Evolutionary conservation across 768 basidiomycete genomes (phyloP), one percentile per base, ranked within the genome.

Genomic region (Kwoniella bestiolae): DNA sequence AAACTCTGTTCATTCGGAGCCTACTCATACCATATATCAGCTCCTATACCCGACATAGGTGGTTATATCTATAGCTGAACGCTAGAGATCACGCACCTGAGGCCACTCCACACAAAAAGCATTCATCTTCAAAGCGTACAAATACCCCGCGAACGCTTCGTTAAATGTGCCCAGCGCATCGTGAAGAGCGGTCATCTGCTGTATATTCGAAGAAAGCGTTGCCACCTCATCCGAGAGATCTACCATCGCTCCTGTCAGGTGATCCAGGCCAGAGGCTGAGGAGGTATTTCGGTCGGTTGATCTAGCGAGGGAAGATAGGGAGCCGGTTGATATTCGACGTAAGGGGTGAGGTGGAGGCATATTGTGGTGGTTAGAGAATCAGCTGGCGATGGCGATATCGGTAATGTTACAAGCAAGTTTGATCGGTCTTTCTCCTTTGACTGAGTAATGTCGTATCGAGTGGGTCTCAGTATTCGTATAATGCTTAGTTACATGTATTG

Each of bases 111-210:
- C 88, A n/a, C 92, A 93, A 62, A 95, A 85, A 2, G 92, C 88
- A 76, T 94, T 93, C 92, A 97, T 95, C 77, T 91, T 90, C 87
- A 94, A 89, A 25, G 89, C 87, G 78, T 94, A 94, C 11, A 95
- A 81, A 86, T 88, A 94, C 76, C 91, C 92, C 14, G 94, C 90
- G 75, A 97, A 95, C 14, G 88, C 87, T 81, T 97, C 94, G 78
- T 96, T 96, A 84, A 95, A 95, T 4, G 87, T 88, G 14, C 86
- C 86, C 57, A 97, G 84, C 21, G 91, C 88, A 50, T 88, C 84
- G 79, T 89, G 88, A 67, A 97, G 85, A 26, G 84, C 83, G 66
- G 86, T 86, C 74, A 97, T 84, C 25, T 85, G 86, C 68, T 90
- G 86, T 9, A 91, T 82, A 79, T 94, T 94, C 8, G 86, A 82